These are phyloP conservation scores for Cafeteria roenbergensis DNA, from an alignment of 108 stramenopile species.

Conservation along the genomic window DNA sequence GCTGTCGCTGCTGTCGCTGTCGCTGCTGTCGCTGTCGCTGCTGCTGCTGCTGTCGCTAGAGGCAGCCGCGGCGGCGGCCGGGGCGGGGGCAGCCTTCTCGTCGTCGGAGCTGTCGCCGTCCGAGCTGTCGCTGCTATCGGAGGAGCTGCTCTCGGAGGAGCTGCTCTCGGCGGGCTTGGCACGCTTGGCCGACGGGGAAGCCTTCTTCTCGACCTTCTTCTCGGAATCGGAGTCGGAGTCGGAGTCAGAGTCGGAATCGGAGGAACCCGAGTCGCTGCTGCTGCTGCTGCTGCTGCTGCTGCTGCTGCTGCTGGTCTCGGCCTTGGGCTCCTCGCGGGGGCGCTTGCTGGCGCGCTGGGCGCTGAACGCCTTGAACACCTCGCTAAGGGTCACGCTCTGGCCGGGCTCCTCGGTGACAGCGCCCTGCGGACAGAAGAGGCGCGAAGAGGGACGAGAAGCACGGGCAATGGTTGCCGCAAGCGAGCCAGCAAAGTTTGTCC, in stretches of 20 bases:
- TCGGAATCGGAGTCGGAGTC: constrained; percentile 37
- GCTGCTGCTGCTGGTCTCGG: too few relatives aligned
- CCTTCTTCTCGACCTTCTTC: constrained; percentile 34
- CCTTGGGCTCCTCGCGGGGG: too few relatives aligned
- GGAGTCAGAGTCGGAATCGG: constrained; percentile 31
- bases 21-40: background rate
- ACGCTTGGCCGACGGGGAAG: constrained; percentile 24
- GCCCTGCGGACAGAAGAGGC: too few relatives aligned
- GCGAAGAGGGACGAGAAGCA: too few relatives aligned
- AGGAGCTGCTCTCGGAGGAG: background rate
- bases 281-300: too few relatives aligned
- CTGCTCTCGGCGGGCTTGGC: background rate
- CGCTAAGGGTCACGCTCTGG: too few relatives aligned
- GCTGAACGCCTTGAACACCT: too few relatives aligned
- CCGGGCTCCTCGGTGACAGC: too few relatives aligned
- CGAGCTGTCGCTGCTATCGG: too few relatives aligned
- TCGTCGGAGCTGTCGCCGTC: constrained; percentile 11
- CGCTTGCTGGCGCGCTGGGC: too few relatives aligned
- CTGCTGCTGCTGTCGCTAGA: constrained; percentile 10
- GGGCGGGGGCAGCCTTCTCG: constrained; percentile 24
- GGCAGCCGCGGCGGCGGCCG: constrained; percentile 13
- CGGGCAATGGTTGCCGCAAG: too few relatives aligned
- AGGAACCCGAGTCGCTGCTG: background rate
- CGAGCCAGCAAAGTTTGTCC: too few relatives aligned
- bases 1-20: background rate